Evolutionary conservation across 2,329 filamentous ascomycete genomes (phyloP), one percentile per base, ranked within the genome.

Genomic region (Fusarium sp.): DNA sequence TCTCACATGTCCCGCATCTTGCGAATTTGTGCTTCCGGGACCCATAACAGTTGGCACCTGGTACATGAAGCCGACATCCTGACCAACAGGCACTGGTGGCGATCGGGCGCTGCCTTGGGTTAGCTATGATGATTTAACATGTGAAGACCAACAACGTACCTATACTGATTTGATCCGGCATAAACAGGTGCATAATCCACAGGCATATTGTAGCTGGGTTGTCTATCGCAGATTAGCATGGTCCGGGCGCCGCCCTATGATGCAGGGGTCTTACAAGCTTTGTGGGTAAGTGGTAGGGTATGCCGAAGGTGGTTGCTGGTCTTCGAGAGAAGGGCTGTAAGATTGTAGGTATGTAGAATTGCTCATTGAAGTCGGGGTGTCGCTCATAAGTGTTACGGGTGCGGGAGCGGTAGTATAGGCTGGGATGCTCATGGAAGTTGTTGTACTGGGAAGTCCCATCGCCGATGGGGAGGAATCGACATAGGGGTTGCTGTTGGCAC

Each of bases 1-100:
- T 63, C 92, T 86, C 41, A 93, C 89, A 70, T 89, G 83, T 45
- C 83, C 78, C 40, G 80, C 78, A 67, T 83, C 81, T 67, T 82
- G 79, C 70, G 72, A 73, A 71, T 73, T 67, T 42, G 76, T 60
- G 63, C 76, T 77, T 42, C 79, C 79, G 24, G 79, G 75, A n/a
- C 80, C 71, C 52, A 84, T 75, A 76, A 77, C 65, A 59, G 78
- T 57, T 70, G 81, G 75, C 29, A 84, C 78, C 25, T 81, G 80
- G 70, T 86, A 86, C 77, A 85, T 81, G 68, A 85, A 74, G 44
- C 74, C 70, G 37, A 69, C 65, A 22, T 85, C 83, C 46, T 80
- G 81, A 29, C 75, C 69, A 41, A 80, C 73, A 22, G 77, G 71
- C 69, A 85, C 75, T 6, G 82, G 78, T 12, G 82, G 76, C 37